phyloP scores from a whole-genome alignment of 2,329 filamentous ascomycete species.

The Pseudopyrenochaeta lycopersici region DNA sequence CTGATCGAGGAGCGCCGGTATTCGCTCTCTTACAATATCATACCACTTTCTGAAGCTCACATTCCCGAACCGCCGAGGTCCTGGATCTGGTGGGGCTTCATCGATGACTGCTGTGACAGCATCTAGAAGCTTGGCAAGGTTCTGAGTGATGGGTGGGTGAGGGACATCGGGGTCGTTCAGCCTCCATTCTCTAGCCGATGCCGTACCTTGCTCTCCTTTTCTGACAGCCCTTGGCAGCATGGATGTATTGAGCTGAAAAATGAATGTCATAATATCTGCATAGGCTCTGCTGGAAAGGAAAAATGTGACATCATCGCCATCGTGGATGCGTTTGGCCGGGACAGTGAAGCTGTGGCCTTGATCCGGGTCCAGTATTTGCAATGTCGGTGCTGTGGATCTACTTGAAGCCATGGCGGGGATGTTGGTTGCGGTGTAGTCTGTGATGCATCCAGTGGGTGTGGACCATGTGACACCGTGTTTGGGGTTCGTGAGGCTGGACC shows the following conservation, averaged over 20 bases:
- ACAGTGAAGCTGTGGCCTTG: slow-evolving; percentile 62
- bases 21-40: slow-evolving; percentile 69
- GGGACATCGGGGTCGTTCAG: slow-evolving; percentile 54
- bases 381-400: slow-evolving; percentile 20
- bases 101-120: slow-evolving; percentile 73
- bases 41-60: slow-evolving; percentile 89
- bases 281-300: slow-evolving; percentile 88
- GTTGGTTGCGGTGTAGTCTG: slow-evolving; percentile 9
- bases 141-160: slow-evolving; percentile 67
- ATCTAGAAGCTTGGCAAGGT: slow-evolving; percentile 72
- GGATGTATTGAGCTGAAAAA: slow-evolving; percentile 88
- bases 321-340: slow-evolving; percentile 84
- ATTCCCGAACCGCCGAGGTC: slow-evolving; percentile 91
- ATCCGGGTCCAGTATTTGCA: slow-evolving; percentile 31
- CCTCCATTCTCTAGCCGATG: slow-evolving; percentile 62
- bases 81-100: slow-evolving; percentile 82
- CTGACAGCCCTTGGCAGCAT: slow-evolving; percentile 74
- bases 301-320: slow-evolving; percentile 78
- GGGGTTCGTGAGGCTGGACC: slow-evolving; percentile 5
- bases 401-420: slow-evolving; percentile 16
- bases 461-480: slow-evolving; percentile 34
- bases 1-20: slow-evolving; percentile 65
- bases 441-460: neutral
- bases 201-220: slow-evolving; percentile 46
- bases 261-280: slow-evolving; percentile 83